Base-by-base conservation (phyloP, 345 rosid species). In the Salix udensis region DNA sequence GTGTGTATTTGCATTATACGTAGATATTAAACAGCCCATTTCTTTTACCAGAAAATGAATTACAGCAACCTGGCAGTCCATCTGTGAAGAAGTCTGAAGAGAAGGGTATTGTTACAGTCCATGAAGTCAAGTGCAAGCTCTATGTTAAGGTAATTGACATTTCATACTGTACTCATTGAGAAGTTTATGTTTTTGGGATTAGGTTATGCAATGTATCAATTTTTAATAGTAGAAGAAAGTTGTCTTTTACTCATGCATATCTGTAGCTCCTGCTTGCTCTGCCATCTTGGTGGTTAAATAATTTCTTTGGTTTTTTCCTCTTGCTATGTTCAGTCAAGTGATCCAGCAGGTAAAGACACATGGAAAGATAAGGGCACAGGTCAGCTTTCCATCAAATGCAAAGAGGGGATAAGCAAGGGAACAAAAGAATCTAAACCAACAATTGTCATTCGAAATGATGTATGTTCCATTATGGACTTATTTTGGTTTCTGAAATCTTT, bases 351-450 rank as follows among this genome's bases (percentile, higher is more conserved):
- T 79, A 90, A 87, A 87, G 93, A 89, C 74, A 42, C 94, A 6
- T 96, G 99, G 99, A 96, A 92, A 83, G 99, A 96, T 79, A 92
- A 85, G 87, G 99, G 99, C 79, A 82, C 92, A 14, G 99, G 99
- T 62, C 91, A 87, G 81, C 99, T 96, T 78, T 85, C 80, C 69
- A 93, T 96, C 77, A 96, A 89, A 88, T 92, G 97, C 86, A 87
- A 83, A 84, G 98, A 91, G 82, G 99, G 97, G 46, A 77, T 84
- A 60, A 83, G 84, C 88, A 93, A 90, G 90, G 97, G 94, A 40
- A 84, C 94, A 74, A 90, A 88, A 84, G 99, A 92, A 80, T 93
- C 98, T 26, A 91, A 91, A 77, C 97, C 99, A 79, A 93, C 89
- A 18, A 81, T 96, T 72, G 76, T 93, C 74, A 86, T 96, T 77